Evolutionary conservation across 495 filamentous ascomycete species (phyloP), one percentile per base, ranked within the genome.

Genomic region (Terfezia boudieri): DNA sequence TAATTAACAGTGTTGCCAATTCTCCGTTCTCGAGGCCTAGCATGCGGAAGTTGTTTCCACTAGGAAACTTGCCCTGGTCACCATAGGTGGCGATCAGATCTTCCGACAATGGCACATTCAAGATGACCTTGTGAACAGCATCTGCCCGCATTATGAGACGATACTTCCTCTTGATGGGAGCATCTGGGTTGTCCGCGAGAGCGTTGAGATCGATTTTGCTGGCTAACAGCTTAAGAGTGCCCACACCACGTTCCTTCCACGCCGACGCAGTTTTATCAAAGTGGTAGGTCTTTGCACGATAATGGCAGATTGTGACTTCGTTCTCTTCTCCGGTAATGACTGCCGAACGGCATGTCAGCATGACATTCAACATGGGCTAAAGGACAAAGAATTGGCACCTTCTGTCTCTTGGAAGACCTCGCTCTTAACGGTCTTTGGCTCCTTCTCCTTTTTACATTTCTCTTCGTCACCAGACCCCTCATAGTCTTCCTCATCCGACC

Each of bases 101-200:
- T 61, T 78, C 75, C 58, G 75, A 77, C 51, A 85, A 67, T 4
- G 77, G 76, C 41, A 74, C 73, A 64, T 85, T 85, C 35, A 85
- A 67, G 60, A 82, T 71, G 26, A 84, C 73, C 16, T 78, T 72
- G 55, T 76, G 68, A 12, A 74, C 75, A 35, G 79, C 81, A 52
- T 84, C 79, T 3, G 82, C 79, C 11, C 81, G 72, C 74, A 84
- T 80, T 52, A 85, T 74, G 64, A 85, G 73, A 26, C 81, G 74
- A 23, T 70, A 73, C 52, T 60, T 65, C 56, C 38, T 62, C 60
- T 20, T 43, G n/a, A 52, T 68, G 69, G 36, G 67, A 60, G 14
- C 66, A 26, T 57, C 55, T 51, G 56, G 48, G 36, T 54, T 53
- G 36, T 67, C 61, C n/a, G 66, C 61, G 14, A 73, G 67, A 22